Conservation (phyloP, 257 asterid species). For the Solanum arcanum region DNA sequence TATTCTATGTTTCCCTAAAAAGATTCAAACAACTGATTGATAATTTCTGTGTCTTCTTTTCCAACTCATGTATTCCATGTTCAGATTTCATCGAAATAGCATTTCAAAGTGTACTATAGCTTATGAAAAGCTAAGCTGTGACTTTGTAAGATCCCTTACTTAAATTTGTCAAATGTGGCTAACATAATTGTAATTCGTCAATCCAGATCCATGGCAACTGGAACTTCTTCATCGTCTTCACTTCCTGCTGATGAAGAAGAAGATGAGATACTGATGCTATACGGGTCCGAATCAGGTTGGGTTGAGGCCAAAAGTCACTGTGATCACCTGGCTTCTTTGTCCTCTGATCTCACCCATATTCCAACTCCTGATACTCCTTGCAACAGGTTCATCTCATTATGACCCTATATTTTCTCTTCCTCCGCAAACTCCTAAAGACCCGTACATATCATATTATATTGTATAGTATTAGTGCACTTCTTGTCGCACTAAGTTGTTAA, state of each 20-base stretch:
- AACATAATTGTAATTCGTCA: not conserved
- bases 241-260: conserved; percentile 13
- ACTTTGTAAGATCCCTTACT: not conserved
- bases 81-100: not conserved
- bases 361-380: conserved; percentile 70
- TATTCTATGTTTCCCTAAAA: not conserved
- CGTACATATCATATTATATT: not conserved
- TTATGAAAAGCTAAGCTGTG: not conserved
- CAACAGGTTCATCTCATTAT: conserved; percentile 30
- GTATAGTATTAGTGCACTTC: not conserved
- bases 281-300: conserved; percentile 77
- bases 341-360: conserved; percentile 56
- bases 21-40: not conserved
- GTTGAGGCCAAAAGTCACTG: conserved; percentile 86
- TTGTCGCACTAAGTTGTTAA: not conserved
- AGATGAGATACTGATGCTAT: conserved; percentile 24
- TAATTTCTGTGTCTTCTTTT: not conserved
- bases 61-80: not conserved
- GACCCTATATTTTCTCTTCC: not conserved
- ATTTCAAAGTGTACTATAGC: not conserved
- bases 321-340: conserved; percentile 53
- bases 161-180: not conserved
- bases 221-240: conserved; percentile 34
- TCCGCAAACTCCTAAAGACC: not conserved
- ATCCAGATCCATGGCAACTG: not conserved